Percentiles rank a stretch among this genome's conserved stretches.
These are phyloP conservation scores for Chalciporus sp. DNA, from an alignment of 1,284 basidiomycete genomes.

Conservation along the genomic window DNA sequence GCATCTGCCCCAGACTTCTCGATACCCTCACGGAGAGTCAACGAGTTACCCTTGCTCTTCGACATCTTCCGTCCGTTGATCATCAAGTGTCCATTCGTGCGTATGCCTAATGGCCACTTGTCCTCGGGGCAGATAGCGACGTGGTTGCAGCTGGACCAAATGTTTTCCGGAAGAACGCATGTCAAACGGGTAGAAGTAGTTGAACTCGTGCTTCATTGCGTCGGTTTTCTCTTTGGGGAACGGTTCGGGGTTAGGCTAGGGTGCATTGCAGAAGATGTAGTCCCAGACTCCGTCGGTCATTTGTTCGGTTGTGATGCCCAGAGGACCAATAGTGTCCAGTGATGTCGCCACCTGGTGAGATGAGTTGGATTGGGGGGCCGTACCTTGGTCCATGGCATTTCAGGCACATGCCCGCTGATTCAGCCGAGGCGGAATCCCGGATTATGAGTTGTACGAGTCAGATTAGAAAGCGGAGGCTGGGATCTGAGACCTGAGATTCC, in stretches of 20 bases:
- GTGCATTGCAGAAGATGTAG: constrained; percentile 82
- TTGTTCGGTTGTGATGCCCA: constrained; percentile 87
- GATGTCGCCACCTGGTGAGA: constrained; percentile 60
- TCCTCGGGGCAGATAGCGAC: constrained; percentile 93
- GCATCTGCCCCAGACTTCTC: constrained; percentile 93
- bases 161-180: constrained; percentile 99
- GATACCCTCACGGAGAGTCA: constrained; percentile 79
- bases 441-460: too few relatives aligned
- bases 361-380: constrained; percentile 20
- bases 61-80: constrained; percentile 99
- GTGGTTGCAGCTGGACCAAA: constrained; percentile 92
- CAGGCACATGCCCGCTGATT: too few relatives aligned
- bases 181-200: constrained; percentile 99
- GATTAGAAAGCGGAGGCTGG: too few relatives aligned
- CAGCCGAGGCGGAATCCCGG: too few relatives aligned
- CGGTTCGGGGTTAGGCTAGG: constrained; percentile 71
- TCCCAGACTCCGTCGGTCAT: constrained; percentile 99
- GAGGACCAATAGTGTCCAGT: constrained; percentile 82
- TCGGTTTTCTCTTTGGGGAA: constrained; percentile 81
- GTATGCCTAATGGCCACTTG: constrained; percentile 92
- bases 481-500: too few relatives aligned
- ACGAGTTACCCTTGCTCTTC: constrained; percentile 91
- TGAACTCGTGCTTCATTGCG: constrained; percentile 87
- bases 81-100: constrained; percentile 97
- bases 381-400: too few relatives aligned